Percentiles rank a stretch among this genome's conserved stretches.
These are phyloP conservation scores for Talaromyces rugulosus DNA, from an alignment of 2,329 filamentous ascomycete species.

Conservation along the genomic window DNA sequence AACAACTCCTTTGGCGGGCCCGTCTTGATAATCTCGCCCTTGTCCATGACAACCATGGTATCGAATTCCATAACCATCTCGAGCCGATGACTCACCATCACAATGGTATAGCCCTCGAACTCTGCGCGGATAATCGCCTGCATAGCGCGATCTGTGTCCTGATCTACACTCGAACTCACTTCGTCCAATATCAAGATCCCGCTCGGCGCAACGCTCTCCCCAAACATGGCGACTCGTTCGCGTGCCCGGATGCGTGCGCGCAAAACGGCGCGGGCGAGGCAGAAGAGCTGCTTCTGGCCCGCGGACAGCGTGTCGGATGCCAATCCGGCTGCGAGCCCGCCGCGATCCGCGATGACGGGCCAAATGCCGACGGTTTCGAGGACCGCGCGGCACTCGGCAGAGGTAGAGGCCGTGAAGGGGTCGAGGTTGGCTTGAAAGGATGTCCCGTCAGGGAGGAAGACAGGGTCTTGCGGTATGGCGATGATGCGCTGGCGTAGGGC, in stretches of 20 bases:
- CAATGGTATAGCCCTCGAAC: constrained; percentile 24
- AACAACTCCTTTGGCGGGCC: constrained; percentile 9
- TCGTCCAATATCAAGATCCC: constrained; percentile 5
- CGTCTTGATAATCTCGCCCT: constrained; percentile 16
- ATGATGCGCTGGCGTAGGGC: constrained; percentile 47
- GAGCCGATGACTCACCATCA: constrained; percentile 26
- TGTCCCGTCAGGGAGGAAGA: constrained; percentile 47
- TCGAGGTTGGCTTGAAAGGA: constrained; percentile 42
- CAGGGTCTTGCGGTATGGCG: constrained; percentile 52
- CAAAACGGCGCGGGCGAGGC: constrained; percentile 13
- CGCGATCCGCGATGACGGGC: background rate
- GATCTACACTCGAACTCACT: constrained; percentile 1
- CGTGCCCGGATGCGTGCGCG: background rate
- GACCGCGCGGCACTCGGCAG: background rate
- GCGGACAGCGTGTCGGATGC: constrained; percentile 2
- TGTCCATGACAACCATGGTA: constrained; percentile 22
- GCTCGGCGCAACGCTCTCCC: background rate
- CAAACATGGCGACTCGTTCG: background rate
- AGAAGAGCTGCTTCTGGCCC: constrained; percentile 15
- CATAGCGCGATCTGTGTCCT: background rate
- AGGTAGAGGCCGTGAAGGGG: constrained; percentile 26
- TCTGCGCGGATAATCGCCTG: constrained; percentile 16
- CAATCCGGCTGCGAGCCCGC: background rate
- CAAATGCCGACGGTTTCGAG: constrained; percentile 4
- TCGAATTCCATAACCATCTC: constrained; percentile 26